Conservation (phyloP, 1,139 yeast species). For the Saccharomycopsis hybrid region DNA sequence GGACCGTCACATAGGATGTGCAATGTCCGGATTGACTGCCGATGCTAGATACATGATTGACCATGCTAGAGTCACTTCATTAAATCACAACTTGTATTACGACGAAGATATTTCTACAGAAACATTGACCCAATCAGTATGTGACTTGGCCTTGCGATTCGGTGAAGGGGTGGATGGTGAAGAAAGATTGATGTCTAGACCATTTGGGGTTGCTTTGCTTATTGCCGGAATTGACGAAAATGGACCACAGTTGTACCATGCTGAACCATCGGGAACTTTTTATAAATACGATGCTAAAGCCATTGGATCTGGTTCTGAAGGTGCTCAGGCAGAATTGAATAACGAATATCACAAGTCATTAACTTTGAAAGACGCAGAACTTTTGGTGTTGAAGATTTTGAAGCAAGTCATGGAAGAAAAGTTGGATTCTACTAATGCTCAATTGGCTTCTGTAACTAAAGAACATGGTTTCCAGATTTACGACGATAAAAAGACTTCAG, state of each 20-base stretch:
- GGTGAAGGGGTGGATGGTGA: constrained; percentile 99
- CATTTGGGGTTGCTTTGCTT: constrained; percentile 95
- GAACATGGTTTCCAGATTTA: constrained; percentile 86
- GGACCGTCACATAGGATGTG: constrained; percentile 93
- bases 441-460: constrained; percentile 85
- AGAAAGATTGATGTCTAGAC: constrained; percentile 95
- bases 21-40: constrained; percentile 98
- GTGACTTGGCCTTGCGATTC: constrained; percentile 93
- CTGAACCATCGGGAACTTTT: constrained; percentile 99
- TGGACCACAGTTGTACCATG: constrained; percentile 95
- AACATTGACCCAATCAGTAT: constrained; percentile 90
- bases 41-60: constrained; percentile 99
- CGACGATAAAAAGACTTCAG: constrained; percentile 76
- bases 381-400: constrained; percentile 78
- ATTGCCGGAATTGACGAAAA: constrained; percentile 91
- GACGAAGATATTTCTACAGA: constrained; percentile 93
- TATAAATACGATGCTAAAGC: constrained; percentile 98
- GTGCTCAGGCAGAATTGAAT: constrained; percentile 97
- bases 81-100: constrained; percentile 82
- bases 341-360: constrained; percentile 93
- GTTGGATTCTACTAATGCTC: constrained; percentile 91
- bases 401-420: constrained; percentile 99
- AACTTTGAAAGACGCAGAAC: constrained; percentile 91
- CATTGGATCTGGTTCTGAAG: constrained; percentile 97
- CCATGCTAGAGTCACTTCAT: constrained; percentile 90